A percentile compares a stretch with the other conserved stretches of the same genome.
Evolutionary conservation across 768 basidiomycete species (phyloP).

Genomic region (Suillus subluteus): DNA sequence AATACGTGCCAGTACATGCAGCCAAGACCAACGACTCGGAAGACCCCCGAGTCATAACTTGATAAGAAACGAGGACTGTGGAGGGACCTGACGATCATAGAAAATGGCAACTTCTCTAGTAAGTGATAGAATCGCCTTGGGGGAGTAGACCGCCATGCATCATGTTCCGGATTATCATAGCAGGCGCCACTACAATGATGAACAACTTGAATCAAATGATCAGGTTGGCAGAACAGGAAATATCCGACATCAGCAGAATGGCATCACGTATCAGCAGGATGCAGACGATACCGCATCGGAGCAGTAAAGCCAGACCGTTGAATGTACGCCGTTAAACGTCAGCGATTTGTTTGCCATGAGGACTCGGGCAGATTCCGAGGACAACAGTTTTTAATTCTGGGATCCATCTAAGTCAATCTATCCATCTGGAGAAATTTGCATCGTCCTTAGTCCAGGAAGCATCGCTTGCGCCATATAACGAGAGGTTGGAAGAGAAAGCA

Average conservation of each 20-base stretch:
- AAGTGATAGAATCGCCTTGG: background rate
- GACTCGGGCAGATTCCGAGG: constrained; percentile 3
- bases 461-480: constrained; percentile 5
- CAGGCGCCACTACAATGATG: background rate
- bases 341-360: background rate
- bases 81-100: background rate
- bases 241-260: background rate
- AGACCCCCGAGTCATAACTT: background rate
- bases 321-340: background rate
- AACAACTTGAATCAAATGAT: background rate
- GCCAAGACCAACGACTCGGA: background rate
- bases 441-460: constrained; percentile 5
- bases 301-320: background rate
- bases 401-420: constrained; percentile 1
- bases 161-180: background rate
- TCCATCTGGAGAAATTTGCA: constrained; percentile 1
- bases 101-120: background rate
- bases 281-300: constrained; percentile 3
- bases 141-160: background rate
- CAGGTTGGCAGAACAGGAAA: background rate
- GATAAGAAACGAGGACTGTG: background rate
- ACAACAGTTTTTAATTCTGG: background rate
- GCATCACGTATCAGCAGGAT: background rate
- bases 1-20: background rate
- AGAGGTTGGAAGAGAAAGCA: constrained; percentile 1